Evolutionary conservation across 2,329 filamentous ascomycete genomes (phyloP).

Genomic region (Monilinia vaccinii-corymbosi): DNA sequence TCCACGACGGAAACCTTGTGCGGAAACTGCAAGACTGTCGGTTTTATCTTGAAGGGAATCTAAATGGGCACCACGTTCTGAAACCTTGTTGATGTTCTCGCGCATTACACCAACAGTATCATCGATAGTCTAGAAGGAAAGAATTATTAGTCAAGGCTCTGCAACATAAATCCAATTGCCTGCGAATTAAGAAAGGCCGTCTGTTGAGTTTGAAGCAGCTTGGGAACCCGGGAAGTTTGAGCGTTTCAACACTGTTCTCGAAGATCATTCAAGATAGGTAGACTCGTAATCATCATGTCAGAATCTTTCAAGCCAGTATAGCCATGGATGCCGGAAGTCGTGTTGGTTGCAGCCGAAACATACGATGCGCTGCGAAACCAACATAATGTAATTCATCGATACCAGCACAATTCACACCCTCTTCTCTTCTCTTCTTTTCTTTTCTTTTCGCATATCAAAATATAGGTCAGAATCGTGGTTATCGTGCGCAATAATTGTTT

Average conservation of each 20-base stretch:
- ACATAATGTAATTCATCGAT: constrained; percentile 4
- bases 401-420: not conserved
- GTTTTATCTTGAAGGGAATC: constrained; percentile 90
- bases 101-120: constrained; percentile 92
- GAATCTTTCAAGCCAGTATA: not conserved
- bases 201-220: not conserved
- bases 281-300: not conserved
- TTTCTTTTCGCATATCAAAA: not conserved
- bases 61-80: constrained; percentile 81
- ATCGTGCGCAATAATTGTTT: not conserved
- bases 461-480: not conserved
- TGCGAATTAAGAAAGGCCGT: not conserved
- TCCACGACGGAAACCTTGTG: constrained; percentile 90
- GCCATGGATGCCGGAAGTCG: not conserved
- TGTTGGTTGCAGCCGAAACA: constrained; percentile 15
- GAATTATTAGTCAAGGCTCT: constrained; percentile 17
- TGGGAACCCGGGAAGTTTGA: not conserved
- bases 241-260: not conserved
- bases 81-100: constrained; percentile 95
- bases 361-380: constrained; percentile 13
- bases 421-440: not conserved
- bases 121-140: constrained; percentile 73
- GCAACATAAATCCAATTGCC: not conserved
- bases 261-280: not conserved
- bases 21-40: constrained; percentile 84